Base-by-base conservation (phyloP, 2,329 filamentous ascomycete genomes). In the Diaporthe destruens region DNA sequence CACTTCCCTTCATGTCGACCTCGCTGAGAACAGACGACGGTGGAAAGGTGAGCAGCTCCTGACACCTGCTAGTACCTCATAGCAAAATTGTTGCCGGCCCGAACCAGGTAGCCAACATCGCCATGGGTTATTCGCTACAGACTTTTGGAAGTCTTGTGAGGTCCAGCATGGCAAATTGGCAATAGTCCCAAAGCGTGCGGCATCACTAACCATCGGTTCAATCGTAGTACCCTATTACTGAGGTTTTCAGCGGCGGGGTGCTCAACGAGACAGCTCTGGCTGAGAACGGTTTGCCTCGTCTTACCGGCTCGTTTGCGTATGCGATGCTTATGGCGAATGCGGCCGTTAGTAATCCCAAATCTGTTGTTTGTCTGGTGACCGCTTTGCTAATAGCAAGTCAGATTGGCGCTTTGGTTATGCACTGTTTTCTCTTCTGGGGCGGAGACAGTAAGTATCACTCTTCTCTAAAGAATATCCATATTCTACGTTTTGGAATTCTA, bases 301-400 rank as follows among this genome's bases (percentile, higher is more conserved):
- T 90, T 3, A 84, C 84, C 0, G 87, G 86, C 1, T 83, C 79
- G 0, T 89, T 89, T 75, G 87, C 86, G 0, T 88, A 85, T 56
- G 80, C 84, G 2, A 83, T 89, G 81, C 85, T 90, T 74, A 89
- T 89, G 81, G 86, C 87, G 2, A 89, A 89, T 78, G 85, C 86
- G 74, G 87, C 88, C 42, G 85, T 87, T 83, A 55, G 16, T n/a
- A 9, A 20, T 42, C 3, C 23, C 25, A 16, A 6, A 0, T 9
- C n/a, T 16, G 12, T 9, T 20, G 2, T 6, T 0, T 16, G 16
- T 16, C 2, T 6, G 0, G 39, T 57, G 1, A 14, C 2, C 23
- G n/a, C 36, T 71, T n/a, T 72, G 65, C 71, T 78, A 12, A 77
- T 5, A 3, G 20, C 2, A 1, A 32, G 44, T n/a, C 72, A 87